These are phyloP conservation scores for Pseudogymnoascus sp. DNA, from an alignment of 2,329 filamentous ascomycete species.

Conservation along the genomic window DNA sequence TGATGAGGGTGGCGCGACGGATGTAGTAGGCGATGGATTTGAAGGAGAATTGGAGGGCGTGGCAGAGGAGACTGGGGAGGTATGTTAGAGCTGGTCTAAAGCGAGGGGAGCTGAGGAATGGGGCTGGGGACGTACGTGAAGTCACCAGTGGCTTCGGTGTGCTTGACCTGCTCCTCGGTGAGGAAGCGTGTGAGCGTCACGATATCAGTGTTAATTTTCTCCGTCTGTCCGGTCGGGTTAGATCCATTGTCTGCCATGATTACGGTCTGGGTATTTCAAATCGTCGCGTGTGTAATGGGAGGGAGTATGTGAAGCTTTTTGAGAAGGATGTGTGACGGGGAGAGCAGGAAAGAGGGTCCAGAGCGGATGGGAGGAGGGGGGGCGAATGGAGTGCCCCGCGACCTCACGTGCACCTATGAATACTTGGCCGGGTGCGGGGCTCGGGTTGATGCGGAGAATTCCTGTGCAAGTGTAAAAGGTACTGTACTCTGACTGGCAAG, in stretches of 20 bases:
- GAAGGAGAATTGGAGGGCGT: constrained; percentile 98
- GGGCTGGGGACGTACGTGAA: constrained; percentile 66
- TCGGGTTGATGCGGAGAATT: constrained; percentile 5
- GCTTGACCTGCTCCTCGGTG: constrained; percentile 89
- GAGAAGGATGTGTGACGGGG: not conserved
- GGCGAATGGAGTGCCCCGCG: not conserved
- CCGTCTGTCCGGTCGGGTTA: constrained; percentile 32
- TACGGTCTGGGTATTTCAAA: constrained; percentile 9
- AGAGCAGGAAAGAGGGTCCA: not conserved
- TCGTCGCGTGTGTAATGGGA: not conserved
- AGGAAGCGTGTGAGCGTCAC: constrained; percentile 91
- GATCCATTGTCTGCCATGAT: constrained; percentile 8
- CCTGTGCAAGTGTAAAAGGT: not conserved
- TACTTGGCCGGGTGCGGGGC: constrained; percentile 7
- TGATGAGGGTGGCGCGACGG: constrained; percentile 87
- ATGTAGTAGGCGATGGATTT: constrained; percentile 99
- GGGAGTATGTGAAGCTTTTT: not conserved
- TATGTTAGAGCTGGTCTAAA: constrained; percentile 12
- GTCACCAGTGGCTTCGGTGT: constrained; percentile 92
- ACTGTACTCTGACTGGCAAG: not conserved
- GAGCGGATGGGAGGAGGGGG: not conserved
- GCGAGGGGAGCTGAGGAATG: not conserved
- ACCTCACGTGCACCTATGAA: not conserved
- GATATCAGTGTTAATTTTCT: constrained; percentile 93
- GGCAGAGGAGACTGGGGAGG: constrained; percentile 70